Evolutionary conservation across 108 stramenopile species (phyloP).

Genomic region (Licmophora abbreviata): DNA sequence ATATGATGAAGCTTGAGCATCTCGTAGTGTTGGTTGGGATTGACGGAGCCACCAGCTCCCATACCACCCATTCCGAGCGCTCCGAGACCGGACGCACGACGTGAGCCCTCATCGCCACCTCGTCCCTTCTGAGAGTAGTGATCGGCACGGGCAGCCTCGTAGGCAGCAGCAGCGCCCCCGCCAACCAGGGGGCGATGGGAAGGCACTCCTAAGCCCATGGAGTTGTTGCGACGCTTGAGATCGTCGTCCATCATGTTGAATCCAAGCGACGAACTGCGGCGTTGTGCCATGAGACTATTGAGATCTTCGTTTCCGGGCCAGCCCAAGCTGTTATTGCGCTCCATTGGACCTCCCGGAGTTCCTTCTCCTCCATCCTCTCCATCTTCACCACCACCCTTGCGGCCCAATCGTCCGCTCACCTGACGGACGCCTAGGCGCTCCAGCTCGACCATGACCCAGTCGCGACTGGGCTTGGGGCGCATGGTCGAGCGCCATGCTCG

Average conservation of each 20-base stretch:
- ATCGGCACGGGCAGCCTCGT: constrained; percentile 77
- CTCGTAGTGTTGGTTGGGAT: constrained; percentile 65
- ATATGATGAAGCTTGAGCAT: constrained; percentile 92
- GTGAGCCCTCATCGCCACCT: constrained; percentile 36
- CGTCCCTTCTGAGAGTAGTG: constrained; percentile 34
- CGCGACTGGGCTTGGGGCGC: constrained; percentile 82
- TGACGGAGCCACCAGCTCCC: constrained; percentile 29
- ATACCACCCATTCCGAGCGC: constrained; percentile 32
- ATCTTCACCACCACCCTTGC: constrained; percentile 67
- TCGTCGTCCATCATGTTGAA: constrained; percentile 41
- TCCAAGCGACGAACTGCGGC: constrained; percentile 43
- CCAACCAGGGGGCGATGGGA: constrained; percentile 69
- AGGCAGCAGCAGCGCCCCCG: constrained; percentile 76
- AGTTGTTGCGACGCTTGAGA: constrained; percentile 29
- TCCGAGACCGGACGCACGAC: constrained; percentile 41
- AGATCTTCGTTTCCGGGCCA: constrained; percentile 28
- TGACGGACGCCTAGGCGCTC: constrained; percentile 82
- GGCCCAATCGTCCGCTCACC: constrained; percentile 67
- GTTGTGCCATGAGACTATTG: constrained; percentile 36
- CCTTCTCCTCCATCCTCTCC: constrained; percentile 25
- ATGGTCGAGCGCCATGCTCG: constrained; percentile 87
- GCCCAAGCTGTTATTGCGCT: constrained; percentile 32
- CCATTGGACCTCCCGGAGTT: constrained; percentile 11
- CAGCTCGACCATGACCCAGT: constrained; percentile 88
- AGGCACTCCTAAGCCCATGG: constrained; percentile 36